These are phyloP conservation scores for Colletotrichum filicis DNA, from an alignment of 2,329 filamentous ascomycete genomes.

Conservation along the genomic window DNA sequence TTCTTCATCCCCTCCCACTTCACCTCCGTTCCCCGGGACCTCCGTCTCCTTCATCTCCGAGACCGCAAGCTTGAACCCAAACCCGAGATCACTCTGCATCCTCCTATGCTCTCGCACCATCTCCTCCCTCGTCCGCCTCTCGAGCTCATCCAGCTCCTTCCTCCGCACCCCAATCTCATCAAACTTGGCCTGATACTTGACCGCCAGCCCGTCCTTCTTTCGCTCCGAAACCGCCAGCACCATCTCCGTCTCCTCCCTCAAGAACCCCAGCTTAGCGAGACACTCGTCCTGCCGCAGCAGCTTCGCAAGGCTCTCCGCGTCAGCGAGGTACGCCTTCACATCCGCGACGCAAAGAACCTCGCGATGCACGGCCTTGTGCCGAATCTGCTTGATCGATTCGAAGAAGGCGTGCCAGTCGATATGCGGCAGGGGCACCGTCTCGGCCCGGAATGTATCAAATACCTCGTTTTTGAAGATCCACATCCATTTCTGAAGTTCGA, in stretches of 20 bases:
- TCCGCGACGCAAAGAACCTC: background rate
- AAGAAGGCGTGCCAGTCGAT: background rate
- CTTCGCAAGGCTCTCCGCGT: background rate
- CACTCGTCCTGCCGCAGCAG: conserved; percentile 45
- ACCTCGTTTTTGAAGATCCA: background rate
- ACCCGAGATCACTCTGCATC: background rate
- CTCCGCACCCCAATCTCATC: background rate
- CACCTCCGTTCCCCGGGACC: background rate
- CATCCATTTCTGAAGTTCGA: background rate
- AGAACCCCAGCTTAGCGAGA: background rate
- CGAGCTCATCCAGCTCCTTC: background rate
- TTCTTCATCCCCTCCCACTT: background rate
- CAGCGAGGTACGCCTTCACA: background rate
- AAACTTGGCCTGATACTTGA: background rate
- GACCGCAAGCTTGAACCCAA: background rate
- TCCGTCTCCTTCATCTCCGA: background rate
- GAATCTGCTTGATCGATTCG: background rate
- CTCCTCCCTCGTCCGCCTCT: background rate
- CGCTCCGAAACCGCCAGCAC: background rate
- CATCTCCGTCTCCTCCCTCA: background rate
- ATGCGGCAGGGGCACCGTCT: background rate
- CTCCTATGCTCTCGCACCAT: background rate
- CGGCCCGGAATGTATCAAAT: background rate
- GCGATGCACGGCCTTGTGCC: background rate
- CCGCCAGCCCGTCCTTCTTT: background rate